These are phyloP conservation scores for Neurospora sublineolata DNA, from an alignment of 495 filamentous ascomycete genomes.

Conservation along the genomic window DNA sequence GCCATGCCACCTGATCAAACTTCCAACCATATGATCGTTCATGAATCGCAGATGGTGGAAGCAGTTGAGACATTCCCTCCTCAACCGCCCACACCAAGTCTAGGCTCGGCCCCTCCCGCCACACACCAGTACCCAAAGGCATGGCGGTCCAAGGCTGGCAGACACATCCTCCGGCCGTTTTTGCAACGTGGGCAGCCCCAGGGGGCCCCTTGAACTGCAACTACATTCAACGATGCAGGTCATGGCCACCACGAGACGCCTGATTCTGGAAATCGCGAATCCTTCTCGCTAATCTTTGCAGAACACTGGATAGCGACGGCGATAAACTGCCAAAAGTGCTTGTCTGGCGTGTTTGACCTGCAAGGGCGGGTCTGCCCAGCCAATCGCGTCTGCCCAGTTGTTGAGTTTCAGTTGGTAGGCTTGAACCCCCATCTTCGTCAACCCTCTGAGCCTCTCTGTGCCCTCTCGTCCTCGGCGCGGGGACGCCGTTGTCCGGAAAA, in stretches of 20 bases:
- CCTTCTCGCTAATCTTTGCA: neutral
- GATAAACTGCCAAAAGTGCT: neutral
- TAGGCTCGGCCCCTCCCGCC: neutral
- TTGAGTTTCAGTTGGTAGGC: slow-evolving; percentile 9
- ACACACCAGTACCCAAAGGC: neutral
- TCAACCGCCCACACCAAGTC: neutral
- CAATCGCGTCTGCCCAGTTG: slow-evolving; percentile 11
- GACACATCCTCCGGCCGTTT: neutral
- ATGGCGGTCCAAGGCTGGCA: neutral
- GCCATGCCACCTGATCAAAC: neutral
- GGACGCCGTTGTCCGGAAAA: neutral
- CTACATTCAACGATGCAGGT: neutral
- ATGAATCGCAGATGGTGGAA: neutral
- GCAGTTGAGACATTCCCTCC: neutral
- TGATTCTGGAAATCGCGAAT: neutral
- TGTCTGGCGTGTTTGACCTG: slow-evolving; percentile 9
- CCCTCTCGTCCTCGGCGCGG: neutral
- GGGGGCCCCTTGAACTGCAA: neutral
- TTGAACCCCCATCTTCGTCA: neutral
- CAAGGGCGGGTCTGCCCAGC: slow-evolving; percentile 11
- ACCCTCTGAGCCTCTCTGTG: neutral
- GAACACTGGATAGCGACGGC: neutral
- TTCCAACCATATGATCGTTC: neutral
- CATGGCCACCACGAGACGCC: neutral
- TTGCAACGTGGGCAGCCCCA: neutral